Percentiles rank a stretch among this genome's conserved stretches.
These are phyloP conservation scores for Pinus taeda DNA, from an alignment of 75 land plant genomes.

Conservation along the genomic window DNA sequence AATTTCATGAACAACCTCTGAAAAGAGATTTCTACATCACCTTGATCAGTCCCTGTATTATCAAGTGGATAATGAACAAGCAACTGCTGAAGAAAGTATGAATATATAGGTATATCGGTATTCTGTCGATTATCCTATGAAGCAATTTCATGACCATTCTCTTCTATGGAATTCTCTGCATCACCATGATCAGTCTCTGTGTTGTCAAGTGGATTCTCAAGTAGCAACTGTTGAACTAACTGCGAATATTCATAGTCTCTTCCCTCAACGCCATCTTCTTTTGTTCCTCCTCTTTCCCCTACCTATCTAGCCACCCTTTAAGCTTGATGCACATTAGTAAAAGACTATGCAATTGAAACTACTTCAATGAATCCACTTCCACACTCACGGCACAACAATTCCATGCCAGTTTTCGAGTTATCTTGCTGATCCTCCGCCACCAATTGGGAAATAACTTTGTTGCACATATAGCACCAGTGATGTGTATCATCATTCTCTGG, in stretches of 20 bases:
- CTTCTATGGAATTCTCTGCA: neutral
- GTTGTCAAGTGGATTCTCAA: neutral
- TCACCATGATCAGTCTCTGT: neutral
- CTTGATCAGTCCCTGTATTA: neutral
- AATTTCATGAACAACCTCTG: neutral
- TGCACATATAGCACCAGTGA: conserved; percentile 4
- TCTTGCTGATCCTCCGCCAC: neutral
- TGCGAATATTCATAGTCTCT: neutral
- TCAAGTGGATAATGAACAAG: neutral
- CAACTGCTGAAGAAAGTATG: neutral
- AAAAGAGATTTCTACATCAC: too few species aligned
- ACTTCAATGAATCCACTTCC: conserved; percentile 8
- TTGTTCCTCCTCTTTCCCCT: neutral
- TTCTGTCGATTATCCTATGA: too few species aligned
- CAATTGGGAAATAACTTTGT: neutral
- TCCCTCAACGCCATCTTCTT: neutral
- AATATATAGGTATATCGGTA: neutral
- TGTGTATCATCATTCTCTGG: neutral
- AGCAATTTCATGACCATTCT: neutral
- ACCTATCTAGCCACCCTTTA: neutral
- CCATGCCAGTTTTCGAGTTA: neutral
- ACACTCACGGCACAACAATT: conserved; percentile 1
- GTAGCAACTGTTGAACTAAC: neutral
- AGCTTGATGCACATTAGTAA: neutral
- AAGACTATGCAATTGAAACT: neutral